These are phyloP conservation scores for Fusarium penzigii DNA, from an alignment of 2,329 filamentous ascomycete species.

Conservation along the genomic window DNA sequence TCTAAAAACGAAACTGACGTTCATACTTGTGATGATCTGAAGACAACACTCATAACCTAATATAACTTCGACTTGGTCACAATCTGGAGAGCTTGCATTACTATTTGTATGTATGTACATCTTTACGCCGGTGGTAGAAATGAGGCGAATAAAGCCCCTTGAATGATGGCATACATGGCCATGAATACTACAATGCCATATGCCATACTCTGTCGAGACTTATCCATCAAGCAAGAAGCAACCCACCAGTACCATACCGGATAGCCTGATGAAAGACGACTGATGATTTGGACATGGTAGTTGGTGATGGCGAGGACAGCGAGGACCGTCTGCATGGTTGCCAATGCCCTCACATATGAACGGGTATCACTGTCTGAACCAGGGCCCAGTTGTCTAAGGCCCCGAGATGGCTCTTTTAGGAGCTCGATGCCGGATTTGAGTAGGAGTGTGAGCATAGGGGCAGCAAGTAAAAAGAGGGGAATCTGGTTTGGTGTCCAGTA, in stretches of 20 bases:
- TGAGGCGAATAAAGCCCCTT: constrained; percentile 80
- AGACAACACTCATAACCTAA: too few species aligned
- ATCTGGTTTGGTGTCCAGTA: constrained; percentile 91
- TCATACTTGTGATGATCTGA: too few species aligned
- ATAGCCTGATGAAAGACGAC: constrained; percentile 82
- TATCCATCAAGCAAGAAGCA: constrained; percentile 49
- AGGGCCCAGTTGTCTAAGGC: constrained; percentile 1
- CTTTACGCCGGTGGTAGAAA: constrained; percentile 84
- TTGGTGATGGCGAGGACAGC: constrained; percentile 71
- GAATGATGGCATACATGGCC: constrained; percentile 79
- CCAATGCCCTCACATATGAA: constrained; percentile 57
- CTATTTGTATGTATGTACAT: neutral
- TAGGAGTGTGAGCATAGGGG: constrained; percentile 70
- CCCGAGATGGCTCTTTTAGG: constrained; percentile 25
- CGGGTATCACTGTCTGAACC: constrained; percentile 16
- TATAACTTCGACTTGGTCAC: neutral
- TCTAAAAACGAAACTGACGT: too few species aligned
- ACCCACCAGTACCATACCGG: constrained; percentile 88
- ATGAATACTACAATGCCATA: constrained; percentile 62
- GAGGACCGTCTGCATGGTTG: constrained; percentile 71
- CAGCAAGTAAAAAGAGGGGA: constrained; percentile 82
- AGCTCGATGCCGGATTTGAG: constrained; percentile 57
- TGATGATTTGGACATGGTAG: constrained; percentile 95
- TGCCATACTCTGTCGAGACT: constrained; percentile 34
- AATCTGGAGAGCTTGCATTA: neutral